Evolutionary conservation across 169 alveolate genomes (phyloP).

Genomic region (Cryptosporidium tyzzeri): DNA sequence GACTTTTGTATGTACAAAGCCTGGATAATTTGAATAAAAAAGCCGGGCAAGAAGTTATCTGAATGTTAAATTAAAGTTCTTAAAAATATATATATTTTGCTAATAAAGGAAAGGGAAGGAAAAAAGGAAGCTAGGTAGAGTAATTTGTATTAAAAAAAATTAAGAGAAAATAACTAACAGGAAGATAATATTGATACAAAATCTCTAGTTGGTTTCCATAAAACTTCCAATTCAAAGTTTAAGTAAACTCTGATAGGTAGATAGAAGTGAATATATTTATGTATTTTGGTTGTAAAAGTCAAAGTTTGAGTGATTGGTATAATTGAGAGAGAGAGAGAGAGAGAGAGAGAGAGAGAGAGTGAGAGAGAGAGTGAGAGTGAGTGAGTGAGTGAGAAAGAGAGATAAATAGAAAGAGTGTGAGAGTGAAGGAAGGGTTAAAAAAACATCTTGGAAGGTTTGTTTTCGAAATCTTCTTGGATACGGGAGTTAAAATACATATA

Average conservation of each 20-base stretch:
- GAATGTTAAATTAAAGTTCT: slow-evolving; percentile 25
- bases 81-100: not conserved
- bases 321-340: not conserved
- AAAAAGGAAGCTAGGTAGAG: not conserved
- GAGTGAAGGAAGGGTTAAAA: not conserved
- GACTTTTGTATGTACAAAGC: not conserved
- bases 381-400: too few relatives aligned
- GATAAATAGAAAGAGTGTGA: not conserved
- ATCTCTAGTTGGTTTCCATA: not conserved
- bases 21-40: not conserved
- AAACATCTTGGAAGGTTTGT: not conserved
- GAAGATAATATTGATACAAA: not conserved
- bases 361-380: too few relatives aligned
- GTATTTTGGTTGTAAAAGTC: not conserved
- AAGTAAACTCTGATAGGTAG: not conserved
- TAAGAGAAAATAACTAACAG: not conserved
- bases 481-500: not conserved
- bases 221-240: not conserved
- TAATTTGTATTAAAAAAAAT: too few relatives aligned
- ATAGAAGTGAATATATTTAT: not conserved
- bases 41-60: not conserved
- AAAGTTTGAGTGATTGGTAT: not conserved
- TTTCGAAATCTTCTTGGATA: not conserved
- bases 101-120: slow-evolving; percentile 8
- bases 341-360: not conserved